phyloP scores from a whole-genome alignment of 306 rosid species.

The Sicyos edulis region DNA sequence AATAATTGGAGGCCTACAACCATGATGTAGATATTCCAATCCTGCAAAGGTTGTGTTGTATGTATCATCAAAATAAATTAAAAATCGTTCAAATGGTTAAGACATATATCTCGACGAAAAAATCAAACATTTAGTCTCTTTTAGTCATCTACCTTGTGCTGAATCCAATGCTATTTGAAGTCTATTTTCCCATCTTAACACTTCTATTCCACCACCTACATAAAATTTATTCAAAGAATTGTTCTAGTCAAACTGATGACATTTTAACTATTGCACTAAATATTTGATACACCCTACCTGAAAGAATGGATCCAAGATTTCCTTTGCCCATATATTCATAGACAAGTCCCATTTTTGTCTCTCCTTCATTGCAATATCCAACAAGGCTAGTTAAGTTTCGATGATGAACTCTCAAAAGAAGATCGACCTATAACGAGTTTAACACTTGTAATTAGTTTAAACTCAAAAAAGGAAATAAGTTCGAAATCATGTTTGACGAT shows the following conservation, averaged over 20 bases:
- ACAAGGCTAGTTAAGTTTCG: conserved; percentile 28
- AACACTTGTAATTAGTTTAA: background rate
- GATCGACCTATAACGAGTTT: conserved; percentile 23
- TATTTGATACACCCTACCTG: conserved; percentile 18
- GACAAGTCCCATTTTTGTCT: conserved; percentile 18
- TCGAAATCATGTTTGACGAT: no score
- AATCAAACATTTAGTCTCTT: no score
- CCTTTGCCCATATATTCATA: conserved; percentile 35
- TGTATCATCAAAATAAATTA: no score
- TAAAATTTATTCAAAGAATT: background rate
- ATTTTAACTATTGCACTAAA: no score
- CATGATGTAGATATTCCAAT: conserved; percentile 11
- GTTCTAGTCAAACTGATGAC: no score
- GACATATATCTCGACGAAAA: no score
- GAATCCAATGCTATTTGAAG: conserved; percentile 16
- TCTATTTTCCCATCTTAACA: conserved; percentile 13
- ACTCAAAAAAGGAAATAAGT: background rate
- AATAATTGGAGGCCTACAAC: conserved; percentile 16
- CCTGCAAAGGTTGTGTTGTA: background rate
- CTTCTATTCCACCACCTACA: background rate
- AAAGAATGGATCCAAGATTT: conserved; percentile 23
- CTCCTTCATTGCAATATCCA: conserved; percentile 29
- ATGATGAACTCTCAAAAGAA: conserved; percentile 34
- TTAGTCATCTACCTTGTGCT: conserved; percentile 1
- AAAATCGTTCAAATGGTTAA: no score